A percentile compares a stretch with the other conserved stretches of the same genome.
These are phyloP conservation scores for Senna siamea DNA, from an alignment of 306 rosid species.

Conservation along the genomic window DNA sequence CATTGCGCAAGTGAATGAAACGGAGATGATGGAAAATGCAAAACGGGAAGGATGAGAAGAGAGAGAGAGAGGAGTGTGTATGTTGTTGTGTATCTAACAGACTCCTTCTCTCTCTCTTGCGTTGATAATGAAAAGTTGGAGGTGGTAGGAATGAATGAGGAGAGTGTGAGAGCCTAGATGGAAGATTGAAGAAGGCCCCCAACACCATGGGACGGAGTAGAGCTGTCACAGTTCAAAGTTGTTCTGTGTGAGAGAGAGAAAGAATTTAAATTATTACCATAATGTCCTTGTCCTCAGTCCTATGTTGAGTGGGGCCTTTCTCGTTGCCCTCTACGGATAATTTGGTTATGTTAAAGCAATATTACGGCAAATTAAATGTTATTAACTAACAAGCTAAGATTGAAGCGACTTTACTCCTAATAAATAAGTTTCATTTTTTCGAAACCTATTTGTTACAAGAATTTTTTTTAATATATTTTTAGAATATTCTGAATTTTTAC, in stretches of 20 bases:
- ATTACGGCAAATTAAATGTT: too few relatives aligned
- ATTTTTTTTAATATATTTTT: too few relatives aligned
- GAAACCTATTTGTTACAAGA: too few relatives aligned
- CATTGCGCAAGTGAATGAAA: slow-evolving; percentile 43
- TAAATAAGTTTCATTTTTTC: too few relatives aligned
- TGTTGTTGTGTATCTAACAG: slow-evolving; percentile 35
- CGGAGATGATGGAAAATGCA: neutral
- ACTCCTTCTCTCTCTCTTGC: neutral
- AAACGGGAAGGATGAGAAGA: slow-evolving; percentile 10
- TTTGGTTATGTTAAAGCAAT: neutral
- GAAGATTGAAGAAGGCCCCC: slow-evolving; percentile 14
- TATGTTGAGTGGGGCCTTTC: slow-evolving; percentile 37
- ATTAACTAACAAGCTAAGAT: too few relatives aligned
- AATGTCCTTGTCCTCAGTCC: slow-evolving; percentile 27
- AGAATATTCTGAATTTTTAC: too few relatives aligned
- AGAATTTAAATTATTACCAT: slow-evolving; percentile 66
- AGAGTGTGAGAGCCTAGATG: slow-evolving; percentile 23
- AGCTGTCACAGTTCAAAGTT: slow-evolving; percentile 76
- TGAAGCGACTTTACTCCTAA: too few relatives aligned
- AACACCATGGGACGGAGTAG: slow-evolving; percentile 63
- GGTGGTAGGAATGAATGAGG: too few relatives aligned
- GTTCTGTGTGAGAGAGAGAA: slow-evolving; percentile 37
- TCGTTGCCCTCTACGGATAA: slow-evolving; percentile 33
- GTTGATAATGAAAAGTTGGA: slow-evolving; percentile 30
- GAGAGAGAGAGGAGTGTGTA: neutral